Evolutionary conservation across 257 asterid genomes (phyloP).

Genomic region (Solanum ahanhuiri): DNA sequence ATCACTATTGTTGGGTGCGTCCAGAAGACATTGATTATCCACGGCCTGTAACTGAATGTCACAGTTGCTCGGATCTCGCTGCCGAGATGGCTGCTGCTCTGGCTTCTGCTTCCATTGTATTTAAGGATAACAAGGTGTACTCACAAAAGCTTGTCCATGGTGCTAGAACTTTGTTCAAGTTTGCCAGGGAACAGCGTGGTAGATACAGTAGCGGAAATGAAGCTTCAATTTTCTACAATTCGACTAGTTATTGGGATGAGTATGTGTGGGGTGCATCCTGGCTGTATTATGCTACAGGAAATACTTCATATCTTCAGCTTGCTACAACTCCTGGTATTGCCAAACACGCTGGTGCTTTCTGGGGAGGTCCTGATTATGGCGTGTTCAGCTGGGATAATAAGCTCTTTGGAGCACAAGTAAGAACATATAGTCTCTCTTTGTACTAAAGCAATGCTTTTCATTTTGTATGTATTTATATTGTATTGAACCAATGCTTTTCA

Average conservation of each 20-base stretch:
- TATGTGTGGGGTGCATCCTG: slow-evolving; percentile 92
- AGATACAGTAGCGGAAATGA: slow-evolving; percentile 65
- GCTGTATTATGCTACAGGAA: slow-evolving; percentile 95
- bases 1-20: too few relatives aligned
- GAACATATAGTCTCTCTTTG: not conserved
- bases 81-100: slow-evolving; percentile 98
- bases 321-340: slow-evolving; percentile 75
- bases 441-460: not conserved
- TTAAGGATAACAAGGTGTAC: slow-evolving; percentile 78
- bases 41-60: slow-evolving; percentile 57
- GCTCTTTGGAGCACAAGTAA: slow-evolving; percentile 92
- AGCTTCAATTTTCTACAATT: slow-evolving; percentile 65
- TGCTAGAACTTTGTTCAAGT: slow-evolving; percentile 71
- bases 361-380: slow-evolving; percentile 90
- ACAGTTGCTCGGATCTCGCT: slow-evolving; percentile 80
- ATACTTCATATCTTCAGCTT: slow-evolving; percentile 66
- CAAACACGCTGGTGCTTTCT: slow-evolving; percentile 89
- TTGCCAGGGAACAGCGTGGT: slow-evolving; percentile 76
- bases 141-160: slow-evolving; percentile 94
- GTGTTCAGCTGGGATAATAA: slow-evolving; percentile 91
- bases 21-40: slow-evolving; percentile 79
- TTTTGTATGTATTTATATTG: not conserved
- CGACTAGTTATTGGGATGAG: slow-evolving; percentile 79
- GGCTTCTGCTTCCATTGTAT: slow-evolving; percentile 94
- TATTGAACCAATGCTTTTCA: not conserved